Percentiles rank a stretch among this genome's conserved stretches.
These are phyloP conservation scores for Sugiyamaella neomexicana DNA, from an alignment of 1,139 yeast genomes.

Conservation along the genomic window DNA sequence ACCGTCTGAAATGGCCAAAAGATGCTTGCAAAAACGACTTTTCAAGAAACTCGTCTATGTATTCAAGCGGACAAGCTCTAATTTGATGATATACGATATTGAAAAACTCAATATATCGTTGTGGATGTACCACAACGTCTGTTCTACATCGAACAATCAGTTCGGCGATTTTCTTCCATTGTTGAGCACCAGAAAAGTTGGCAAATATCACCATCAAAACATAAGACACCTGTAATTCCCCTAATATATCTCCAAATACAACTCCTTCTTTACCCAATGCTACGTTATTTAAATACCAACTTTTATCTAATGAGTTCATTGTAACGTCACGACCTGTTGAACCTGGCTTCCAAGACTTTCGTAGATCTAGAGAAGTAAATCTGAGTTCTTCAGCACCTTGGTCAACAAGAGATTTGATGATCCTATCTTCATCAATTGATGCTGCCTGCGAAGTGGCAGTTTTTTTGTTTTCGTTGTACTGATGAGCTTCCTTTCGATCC, in stretches of 20 bases:
- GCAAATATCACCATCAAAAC: conserved; percentile 44
- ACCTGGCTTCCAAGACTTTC: conserved; percentile 41
- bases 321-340: conserved; percentile 41
- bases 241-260: conserved; percentile 35
- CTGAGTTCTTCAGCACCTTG: conserved; percentile 37
- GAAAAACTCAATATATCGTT: conserved; percentile 35
- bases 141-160: conserved; percentile 39
- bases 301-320: conserved; percentile 46
- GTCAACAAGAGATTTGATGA: conserved; percentile 39
- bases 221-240: conserved; percentile 47
- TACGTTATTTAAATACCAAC: conserved; percentile 44
- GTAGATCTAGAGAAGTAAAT: conserved; percentile 43
- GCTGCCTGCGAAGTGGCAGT: neutral
- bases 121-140: conserved; percentile 22
- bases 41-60: conserved; percentile 41
- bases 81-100: conserved; percentile 38
- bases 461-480: neutral
- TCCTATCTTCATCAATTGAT: conserved; percentile 33
- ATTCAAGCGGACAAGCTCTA: conserved; percentile 43
- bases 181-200: conserved; percentile 48
- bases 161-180: conserved; percentile 47
- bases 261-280: conserved; percentile 27
- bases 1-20: conserved; percentile 25
- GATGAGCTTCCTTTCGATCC: neutral
- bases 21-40: conserved; percentile 25